Percentiles rank a stretch among this genome's conserved stretches.
Evolutionary conservation across 1,139 yeast species (phyloP).

Genomic region (Pichia inconspicua): DNA sequence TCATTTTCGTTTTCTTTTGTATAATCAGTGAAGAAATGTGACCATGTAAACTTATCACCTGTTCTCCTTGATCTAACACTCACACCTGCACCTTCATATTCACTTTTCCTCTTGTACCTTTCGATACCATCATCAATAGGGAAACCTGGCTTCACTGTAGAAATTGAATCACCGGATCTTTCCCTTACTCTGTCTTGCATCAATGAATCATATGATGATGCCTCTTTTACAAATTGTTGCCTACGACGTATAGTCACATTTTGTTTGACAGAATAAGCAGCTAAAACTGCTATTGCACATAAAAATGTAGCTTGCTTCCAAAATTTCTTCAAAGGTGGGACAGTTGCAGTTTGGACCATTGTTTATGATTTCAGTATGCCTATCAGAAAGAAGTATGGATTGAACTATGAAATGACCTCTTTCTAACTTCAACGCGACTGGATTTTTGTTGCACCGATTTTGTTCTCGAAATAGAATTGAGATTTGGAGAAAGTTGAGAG

Average conservation of each 20-base stretch:
- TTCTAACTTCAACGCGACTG: neutral
- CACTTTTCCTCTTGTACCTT: conserved; percentile 40
- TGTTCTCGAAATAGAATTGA: neutral
- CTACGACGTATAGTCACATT: conserved; percentile 29
- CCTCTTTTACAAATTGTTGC: conserved; percentile 27
- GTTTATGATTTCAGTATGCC: neutral
- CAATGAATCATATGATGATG: conserved; percentile 27
- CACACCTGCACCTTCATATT: conserved; percentile 59
- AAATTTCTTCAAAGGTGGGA: conserved; percentile 23
- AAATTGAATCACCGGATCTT: conserved; percentile 22
- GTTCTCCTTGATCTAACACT: conserved; percentile 45
- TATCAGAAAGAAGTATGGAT: neutral
- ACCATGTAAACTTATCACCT: conserved; percentile 32
- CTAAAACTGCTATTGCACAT: conserved; percentile 23
- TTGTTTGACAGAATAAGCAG: conserved; percentile 29
- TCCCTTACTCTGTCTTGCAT: conserved; percentile 18
- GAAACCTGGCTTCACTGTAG: conserved; percentile 37
- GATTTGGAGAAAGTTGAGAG: neutral
- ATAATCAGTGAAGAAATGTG: conserved; percentile 15
- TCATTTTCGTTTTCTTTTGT: conserved; percentile 9
- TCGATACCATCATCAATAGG: conserved; percentile 27
- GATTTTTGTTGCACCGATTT: conserved; percentile 1
- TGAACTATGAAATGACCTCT: neutral
- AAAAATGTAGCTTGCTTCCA: conserved; percentile 28
- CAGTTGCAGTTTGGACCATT: conserved; percentile 14